Evolutionary conservation across 441 rosid species (phyloP).

Genomic region (Gossypium schwendimanii): DNA sequence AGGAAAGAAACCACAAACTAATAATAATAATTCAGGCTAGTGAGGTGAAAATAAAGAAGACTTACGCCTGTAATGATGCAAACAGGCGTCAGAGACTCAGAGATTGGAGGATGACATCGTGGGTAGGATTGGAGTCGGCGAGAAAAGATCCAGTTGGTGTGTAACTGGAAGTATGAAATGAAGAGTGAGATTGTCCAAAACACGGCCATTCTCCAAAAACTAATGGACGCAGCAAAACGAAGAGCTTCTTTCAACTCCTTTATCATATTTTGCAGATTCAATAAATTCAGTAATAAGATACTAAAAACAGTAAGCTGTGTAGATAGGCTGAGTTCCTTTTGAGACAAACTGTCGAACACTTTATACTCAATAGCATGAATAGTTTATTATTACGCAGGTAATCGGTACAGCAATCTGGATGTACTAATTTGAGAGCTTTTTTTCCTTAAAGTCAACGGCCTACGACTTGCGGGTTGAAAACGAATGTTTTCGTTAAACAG

Average conservation of each 20-base stretch:
- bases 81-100: conserved; percentile 30
- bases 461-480: neutral
- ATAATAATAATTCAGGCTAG: neutral
- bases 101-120: conserved; percentile 23
- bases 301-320: neutral
- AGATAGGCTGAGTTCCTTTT: neutral
- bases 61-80: conserved; percentile 83
- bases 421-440: neutral
- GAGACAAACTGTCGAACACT: conserved; percentile 7
- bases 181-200: conserved; percentile 50
- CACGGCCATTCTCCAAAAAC: conserved; percentile 73
- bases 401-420: no score
- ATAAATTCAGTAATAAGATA: neutral
- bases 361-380: neutral
- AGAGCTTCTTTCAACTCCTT: conserved; percentile 33
- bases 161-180: conserved; percentile 47
- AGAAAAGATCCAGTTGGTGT: conserved; percentile 28
- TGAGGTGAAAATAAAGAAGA: conserved; percentile 10
- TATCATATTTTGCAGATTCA: conserved; percentile 13
- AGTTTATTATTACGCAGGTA: no score
- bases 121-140: conserved; percentile 22
- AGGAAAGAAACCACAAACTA: neutral
- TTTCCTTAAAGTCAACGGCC: neutral
- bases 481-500: neutral
- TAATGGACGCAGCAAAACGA: conserved; percentile 34